phyloP scores from a whole-genome alignment of 495 filamentous ascomycete genomes.

The Neurospora sublineolata region DNA sequence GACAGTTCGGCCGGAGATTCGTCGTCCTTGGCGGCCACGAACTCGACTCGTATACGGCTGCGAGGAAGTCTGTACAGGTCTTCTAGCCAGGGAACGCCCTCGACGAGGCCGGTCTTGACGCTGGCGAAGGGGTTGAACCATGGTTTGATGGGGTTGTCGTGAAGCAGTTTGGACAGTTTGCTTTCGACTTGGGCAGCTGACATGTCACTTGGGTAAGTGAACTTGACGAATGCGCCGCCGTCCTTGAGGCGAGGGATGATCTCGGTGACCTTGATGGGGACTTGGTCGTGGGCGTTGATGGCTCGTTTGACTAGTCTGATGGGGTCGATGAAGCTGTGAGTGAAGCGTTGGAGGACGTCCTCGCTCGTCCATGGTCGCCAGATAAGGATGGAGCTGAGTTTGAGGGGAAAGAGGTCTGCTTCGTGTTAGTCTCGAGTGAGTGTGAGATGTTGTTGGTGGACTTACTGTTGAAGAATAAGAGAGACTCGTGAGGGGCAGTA shows the following conservation, averaged over 20 bases:
- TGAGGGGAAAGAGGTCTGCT: slow-evolving; percentile 59
- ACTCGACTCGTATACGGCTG: slow-evolving; percentile 66
- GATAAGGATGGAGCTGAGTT: slow-evolving; percentile 54
- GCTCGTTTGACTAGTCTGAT: slow-evolving; percentile 48
- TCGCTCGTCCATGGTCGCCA: slow-evolving; percentile 46
- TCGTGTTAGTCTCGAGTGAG: not conserved
- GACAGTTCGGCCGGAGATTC: slow-evolving; percentile 51
- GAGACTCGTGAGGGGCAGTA: not conserved
- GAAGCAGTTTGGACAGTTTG: slow-evolving; percentile 36
- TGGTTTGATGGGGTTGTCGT: slow-evolving; percentile 63
- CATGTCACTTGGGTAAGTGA: slow-evolving; percentile 45
- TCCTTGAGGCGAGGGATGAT: slow-evolving; percentile 77
- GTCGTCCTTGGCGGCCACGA: slow-evolving; percentile 56
- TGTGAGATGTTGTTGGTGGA: not conserved
- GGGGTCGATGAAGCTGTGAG: slow-evolving; percentile 51
- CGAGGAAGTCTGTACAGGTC: slow-evolving; percentile 80
- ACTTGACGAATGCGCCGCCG: slow-evolving; percentile 89
- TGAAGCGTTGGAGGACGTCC: slow-evolving; percentile 51
- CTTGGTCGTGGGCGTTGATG: slow-evolving; percentile 34
- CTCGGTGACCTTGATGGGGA: slow-evolving; percentile 61
- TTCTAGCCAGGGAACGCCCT: slow-evolving; percentile 87
- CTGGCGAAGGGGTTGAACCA: slow-evolving; percentile 79
- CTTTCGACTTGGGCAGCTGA: slow-evolving; percentile 49
- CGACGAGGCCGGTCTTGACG: slow-evolving; percentile 57
- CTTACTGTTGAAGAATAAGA: not conserved